phyloP scores from a whole-genome alignment of 441 rosid species.

The Gossypium gossypioides region DNA sequence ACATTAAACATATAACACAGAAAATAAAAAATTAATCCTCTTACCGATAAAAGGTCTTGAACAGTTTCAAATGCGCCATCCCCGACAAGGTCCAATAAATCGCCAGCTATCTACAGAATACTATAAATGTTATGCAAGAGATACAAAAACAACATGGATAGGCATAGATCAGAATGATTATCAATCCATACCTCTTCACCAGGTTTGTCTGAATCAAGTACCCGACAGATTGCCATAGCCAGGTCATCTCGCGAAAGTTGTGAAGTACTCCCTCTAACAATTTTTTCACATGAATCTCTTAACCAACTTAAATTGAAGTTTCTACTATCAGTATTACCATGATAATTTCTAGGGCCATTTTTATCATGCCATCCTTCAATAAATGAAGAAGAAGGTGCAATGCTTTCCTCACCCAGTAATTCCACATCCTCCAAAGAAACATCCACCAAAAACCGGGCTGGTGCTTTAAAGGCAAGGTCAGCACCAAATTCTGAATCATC shows the following conservation, averaged over 20 bases:
- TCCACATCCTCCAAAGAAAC: constrained; percentile 42
- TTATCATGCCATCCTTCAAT: constrained; percentile 43
- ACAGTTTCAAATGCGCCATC: constrained; percentile 84
- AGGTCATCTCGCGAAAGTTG: constrained; percentile 81
- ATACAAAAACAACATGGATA: constrained; percentile 5
- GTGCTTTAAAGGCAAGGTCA: constrained; percentile 61
- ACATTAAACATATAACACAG: neutral
- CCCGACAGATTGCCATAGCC: constrained; percentile 86
- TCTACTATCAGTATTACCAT: constrained; percentile 23
- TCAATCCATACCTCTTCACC: constrained; percentile 75
- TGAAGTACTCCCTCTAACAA: constrained; percentile 55
- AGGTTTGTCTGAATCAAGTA: constrained; percentile 75
- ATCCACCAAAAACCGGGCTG: constrained; percentile 71
- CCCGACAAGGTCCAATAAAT: constrained; percentile 83
- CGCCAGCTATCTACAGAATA: constrained; percentile 69
- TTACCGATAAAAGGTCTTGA: constrained; percentile 74
- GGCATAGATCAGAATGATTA: constrained; percentile 10
- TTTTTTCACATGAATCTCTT: constrained; percentile 63
- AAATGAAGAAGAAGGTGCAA: constrained; percentile 28
- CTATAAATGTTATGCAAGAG: constrained; percentile 7
- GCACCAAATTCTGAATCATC: constrained; percentile 66
- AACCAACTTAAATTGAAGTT: constrained; percentile 71
- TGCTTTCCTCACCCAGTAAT: constrained; percentile 33
- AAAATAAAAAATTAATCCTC: constrained; percentile 7
- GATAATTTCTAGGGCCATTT: constrained; percentile 23